These are phyloP conservation scores for Orbilia blumenaviensis DNA, from an alignment of 2,329 filamentous ascomycete species.

Conservation along the genomic window DNA sequence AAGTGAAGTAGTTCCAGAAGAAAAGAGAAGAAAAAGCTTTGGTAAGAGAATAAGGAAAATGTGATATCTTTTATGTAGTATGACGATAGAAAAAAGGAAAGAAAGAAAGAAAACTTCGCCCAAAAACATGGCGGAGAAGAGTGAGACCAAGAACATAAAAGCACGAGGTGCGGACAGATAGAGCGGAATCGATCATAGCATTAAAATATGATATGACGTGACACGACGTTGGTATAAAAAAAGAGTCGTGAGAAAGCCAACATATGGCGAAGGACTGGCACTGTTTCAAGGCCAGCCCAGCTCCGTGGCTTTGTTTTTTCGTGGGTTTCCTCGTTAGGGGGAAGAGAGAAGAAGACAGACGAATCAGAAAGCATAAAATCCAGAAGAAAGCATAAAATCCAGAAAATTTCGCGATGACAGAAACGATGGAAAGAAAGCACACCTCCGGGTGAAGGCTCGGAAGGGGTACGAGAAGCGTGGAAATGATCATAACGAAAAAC, in stretches of 20 bases:
- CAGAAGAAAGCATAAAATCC: neutral
- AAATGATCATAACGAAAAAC: neutral
- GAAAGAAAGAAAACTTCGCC: neutral
- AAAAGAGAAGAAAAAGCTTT: neutral
- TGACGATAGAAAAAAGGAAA: neutral
- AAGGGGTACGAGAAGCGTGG: slow-evolving; percentile 3
- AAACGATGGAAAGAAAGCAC: neutral
- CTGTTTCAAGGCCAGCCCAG: neutral
- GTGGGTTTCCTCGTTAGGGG: slow-evolving; percentile 5
- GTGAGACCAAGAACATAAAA: neutral
- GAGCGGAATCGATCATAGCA: neutral
- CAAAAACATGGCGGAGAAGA: neutral
- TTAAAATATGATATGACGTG: slow-evolving; percentile 1
- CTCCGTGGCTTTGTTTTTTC: neutral
- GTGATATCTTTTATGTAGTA: slow-evolving; percentile 14
- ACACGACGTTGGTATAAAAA: slow-evolving; percentile 14
- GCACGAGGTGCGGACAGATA: neutral
- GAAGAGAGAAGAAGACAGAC: neutral
- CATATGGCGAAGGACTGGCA: neutral
- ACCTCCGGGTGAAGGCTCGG: neutral
- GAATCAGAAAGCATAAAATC: neutral
- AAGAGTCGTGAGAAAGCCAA: neutral
- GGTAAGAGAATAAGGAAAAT: neutral
- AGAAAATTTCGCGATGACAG: neutral
- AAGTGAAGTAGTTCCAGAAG: neutral